Percentiles rank a stretch among this genome's conserved stretches.
Evolutionary conservation across 1,284 basidiomycete species (phyloP).

Genomic region (Kwoniella shivajii): DNA sequence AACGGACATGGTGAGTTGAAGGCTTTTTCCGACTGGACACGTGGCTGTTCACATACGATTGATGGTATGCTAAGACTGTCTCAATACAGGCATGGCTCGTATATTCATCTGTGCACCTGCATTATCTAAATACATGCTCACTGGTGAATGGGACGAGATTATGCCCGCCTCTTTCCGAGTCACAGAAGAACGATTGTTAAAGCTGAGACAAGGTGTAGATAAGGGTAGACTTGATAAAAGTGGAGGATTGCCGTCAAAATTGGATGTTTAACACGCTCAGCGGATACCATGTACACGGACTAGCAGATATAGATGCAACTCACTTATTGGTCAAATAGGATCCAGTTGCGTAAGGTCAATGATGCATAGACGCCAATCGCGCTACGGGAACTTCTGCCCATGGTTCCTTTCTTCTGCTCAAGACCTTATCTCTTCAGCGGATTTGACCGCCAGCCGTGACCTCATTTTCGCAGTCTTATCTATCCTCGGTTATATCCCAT

Average conservation of each 20-base stretch:
- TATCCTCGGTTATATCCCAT: too few relatives aligned
- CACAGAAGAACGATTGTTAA: constrained; percentile 31
- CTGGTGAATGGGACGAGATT: constrained; percentile 34
- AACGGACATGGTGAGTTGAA: constrained; percentile 43
- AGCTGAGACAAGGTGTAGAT: constrained; percentile 21
- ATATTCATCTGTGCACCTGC: constrained; percentile 48
- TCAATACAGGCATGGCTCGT: constrained; percentile 40
- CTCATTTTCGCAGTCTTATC: too few relatives aligned
- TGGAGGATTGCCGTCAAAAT: constrained; percentile 4
- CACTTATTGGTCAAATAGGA: too few relatives aligned
- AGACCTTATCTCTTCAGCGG: too few relatives aligned
- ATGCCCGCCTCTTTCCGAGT: constrained; percentile 41
- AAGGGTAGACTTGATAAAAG: constrained; percentile 5
- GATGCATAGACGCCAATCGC: too few relatives aligned
- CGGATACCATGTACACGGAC: too few relatives aligned
- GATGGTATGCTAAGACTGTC: background rate
- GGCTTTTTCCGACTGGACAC: background rate
- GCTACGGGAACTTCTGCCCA: too few relatives aligned
- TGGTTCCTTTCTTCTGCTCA: too few relatives aligned
- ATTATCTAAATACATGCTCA: constrained; percentile 34
- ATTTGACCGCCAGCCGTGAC: too few relatives aligned
- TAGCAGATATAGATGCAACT: too few relatives aligned
- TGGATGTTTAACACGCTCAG: constrained; percentile 5
- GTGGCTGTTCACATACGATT: background rate
- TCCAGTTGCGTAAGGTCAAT: too few relatives aligned